A percentile compares a stretch with the other conserved stretches of the same genome.
These are phyloP conservation scores for Ormosia semicastrata DNA, from an alignment of 306 rosid species.

Conservation along the genomic window DNA sequence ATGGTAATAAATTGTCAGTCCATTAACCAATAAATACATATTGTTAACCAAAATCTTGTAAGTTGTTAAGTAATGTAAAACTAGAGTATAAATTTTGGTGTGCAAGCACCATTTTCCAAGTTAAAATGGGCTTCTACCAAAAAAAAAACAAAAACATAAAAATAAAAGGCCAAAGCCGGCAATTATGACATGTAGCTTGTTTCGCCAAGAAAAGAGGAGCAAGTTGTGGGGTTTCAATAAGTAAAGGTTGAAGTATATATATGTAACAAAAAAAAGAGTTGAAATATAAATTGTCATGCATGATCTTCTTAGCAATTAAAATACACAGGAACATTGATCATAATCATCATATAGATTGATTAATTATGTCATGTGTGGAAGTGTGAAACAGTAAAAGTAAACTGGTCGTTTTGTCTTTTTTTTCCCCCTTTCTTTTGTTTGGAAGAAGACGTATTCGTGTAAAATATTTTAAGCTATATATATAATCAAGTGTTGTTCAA, in stretches of 20 bases:
- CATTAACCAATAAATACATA: too few relatives aligned
- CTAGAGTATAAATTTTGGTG: too few relatives aligned
- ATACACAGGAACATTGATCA: background rate
- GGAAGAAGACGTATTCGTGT: background rate
- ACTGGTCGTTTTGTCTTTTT: background rate
- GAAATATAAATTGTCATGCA: background rate
- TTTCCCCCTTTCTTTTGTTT: background rate
- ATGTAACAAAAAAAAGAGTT: background rate
- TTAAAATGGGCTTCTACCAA: background rate
- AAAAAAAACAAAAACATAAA: background rate
- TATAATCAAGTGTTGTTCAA: background rate
- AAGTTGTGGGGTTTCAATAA: background rate
- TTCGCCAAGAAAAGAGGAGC: background rate
- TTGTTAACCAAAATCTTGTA: too few relatives aligned
- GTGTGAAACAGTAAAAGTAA: background rate
- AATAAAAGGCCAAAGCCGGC: background rate
- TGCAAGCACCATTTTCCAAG: too few relatives aligned
- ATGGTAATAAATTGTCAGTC: too few relatives aligned
- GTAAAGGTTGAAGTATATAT: background rate
- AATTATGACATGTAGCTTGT: conserved; percentile 17
- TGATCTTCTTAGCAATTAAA: background rate
- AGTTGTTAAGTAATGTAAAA: too few relatives aligned
- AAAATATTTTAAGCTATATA: background rate
- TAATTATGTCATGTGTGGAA: background rate
- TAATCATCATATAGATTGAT: background rate